Evolutionary conservation across 1,284 basidiomycete genomes (phyloP), one percentile per base, ranked within the genome.

Genomic region (Trichosporon inkin): DNA sequence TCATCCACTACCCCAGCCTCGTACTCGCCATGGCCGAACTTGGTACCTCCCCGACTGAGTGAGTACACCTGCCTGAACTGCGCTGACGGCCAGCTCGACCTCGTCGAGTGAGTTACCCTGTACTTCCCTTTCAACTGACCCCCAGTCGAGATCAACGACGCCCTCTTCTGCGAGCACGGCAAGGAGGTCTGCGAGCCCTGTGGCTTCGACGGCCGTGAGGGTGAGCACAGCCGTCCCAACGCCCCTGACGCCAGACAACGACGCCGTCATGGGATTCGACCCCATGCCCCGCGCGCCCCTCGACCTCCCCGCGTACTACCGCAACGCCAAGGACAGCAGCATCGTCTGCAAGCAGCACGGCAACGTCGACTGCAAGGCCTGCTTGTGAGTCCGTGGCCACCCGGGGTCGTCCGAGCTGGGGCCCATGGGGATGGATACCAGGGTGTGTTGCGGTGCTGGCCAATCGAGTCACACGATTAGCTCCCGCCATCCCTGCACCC

Each of bases 141-240:
- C 36, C 10, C 60, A 76, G 71, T 80, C 70, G 78, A 80, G 65
- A 70, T 80, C 70, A 78, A 77, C 70, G 78, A 80, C 64, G 74
- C 73, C 35, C 68, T 78, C 64, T 79, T 80, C 70, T 80, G 78
- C 66, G 73, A 78, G 62, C 78, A 80, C 62, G 72, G 70, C 37
- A 73, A 77, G 54, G 78, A 80, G 68, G 73, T 79, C 49, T 78
- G 76, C 66, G 69, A 73, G 62, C 54, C 59, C 24, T 66, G 64
- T 34, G 62, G 55, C 39, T 66, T 63, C 40, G 64, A 66, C 60
- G 64, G 64, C 16, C 64, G 64, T 39, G 64, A 66, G 59, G 64
- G 64, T 66, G 60, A 63, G 64, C 66, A 14, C 1, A 6, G 3
- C 19, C 14, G 8, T 16, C 13, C 53, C 36, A 10, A 37, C 37